Conservation (phyloP, 768 basidiomycete genomes). For the Boletus insuetus region DNA sequence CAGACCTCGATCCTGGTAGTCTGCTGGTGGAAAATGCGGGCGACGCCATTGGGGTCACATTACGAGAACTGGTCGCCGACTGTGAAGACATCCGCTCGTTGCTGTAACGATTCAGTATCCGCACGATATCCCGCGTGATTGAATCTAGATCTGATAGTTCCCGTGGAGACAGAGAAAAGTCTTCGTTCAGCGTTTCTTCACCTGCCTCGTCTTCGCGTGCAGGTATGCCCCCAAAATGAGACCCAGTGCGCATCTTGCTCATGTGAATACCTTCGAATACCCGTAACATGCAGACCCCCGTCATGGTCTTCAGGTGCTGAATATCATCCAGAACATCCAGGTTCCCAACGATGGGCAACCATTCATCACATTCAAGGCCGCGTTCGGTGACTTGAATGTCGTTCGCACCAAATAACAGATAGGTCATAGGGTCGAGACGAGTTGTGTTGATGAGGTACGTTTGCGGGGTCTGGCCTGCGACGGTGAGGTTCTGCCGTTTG, state of each 20-base stretch:
- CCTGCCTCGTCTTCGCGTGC: slow-evolving; percentile 52
- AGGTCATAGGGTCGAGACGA: slow-evolving; percentile 82
- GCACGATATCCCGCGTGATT: slow-evolving; percentile 71
- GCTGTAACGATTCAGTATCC: slow-evolving; percentile 67
- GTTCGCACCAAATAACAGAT: slow-evolving; percentile 88
- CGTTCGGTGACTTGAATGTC: slow-evolving; percentile 64
- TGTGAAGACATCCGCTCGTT: slow-evolving; percentile 58
- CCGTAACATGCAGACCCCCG: slow-evolving; percentile 83
- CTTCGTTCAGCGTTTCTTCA: slow-evolving; percentile 43
- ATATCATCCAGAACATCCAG: slow-evolving; percentile 75
- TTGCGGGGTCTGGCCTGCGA: slow-evolving; percentile 45
- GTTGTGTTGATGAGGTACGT: slow-evolving; percentile 80
- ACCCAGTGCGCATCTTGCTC: slow-evolving; percentile 31
- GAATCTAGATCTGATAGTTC: slow-evolving; percentile 77
- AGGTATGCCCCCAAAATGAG: slow-evolving; percentile 35
- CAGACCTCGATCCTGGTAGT: slow-evolving; percentile 48
- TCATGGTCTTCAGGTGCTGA: slow-evolving; percentile 71
- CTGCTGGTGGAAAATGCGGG: slow-evolving; percentile 40
- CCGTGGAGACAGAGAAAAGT: slow-evolving; percentile 55
- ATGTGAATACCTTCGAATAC: slow-evolving; percentile 82
- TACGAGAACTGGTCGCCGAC: slow-evolving; percentile 61
- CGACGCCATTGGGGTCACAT: slow-evolving; percentile 62
- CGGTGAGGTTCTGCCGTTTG: slow-evolving; percentile 74
- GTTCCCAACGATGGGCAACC: slow-evolving; percentile 82
- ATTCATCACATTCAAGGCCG: slow-evolving; percentile 85